Conservation (phyloP, 2,329 filamentous ascomycete genomes). For the Xylaria multiplex region DNA sequence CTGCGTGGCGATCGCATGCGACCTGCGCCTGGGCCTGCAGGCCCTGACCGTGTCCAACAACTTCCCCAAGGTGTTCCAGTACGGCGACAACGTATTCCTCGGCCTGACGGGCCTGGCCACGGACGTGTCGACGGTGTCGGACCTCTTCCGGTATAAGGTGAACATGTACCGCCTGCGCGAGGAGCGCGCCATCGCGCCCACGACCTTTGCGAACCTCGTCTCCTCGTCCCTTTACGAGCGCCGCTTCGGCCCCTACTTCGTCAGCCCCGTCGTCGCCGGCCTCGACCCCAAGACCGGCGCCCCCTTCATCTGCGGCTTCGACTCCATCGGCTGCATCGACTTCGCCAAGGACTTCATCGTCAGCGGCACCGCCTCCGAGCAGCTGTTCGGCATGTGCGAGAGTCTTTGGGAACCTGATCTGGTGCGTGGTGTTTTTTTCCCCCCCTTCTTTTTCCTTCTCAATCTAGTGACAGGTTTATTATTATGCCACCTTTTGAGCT, state of each 20-base stretch:
- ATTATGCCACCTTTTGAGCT: constrained; percentile 3
- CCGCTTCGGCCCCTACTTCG: constrained; percentile 96
- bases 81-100: constrained; percentile 93
- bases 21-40: constrained; percentile 96
- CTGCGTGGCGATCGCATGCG: constrained; percentile 99
- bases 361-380: constrained; percentile 92
- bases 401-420: constrained; percentile 97
- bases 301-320: constrained; percentile 98
- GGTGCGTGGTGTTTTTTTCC: constrained; percentile 66
- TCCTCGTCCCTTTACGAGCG: constrained; percentile 91
- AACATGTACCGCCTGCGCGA: constrained; percentile 99
- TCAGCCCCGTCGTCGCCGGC: constrained; percentile 92
- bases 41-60: constrained; percentile 98
- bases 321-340: constrained; percentile 99
- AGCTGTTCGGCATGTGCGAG: constrained; percentile 99
- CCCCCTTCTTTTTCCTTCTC: neutral
- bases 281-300: constrained; percentile 93
- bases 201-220: constrained; percentile 96
- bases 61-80: constrained; percentile 99
- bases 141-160: constrained; percentile 99
- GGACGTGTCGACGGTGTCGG: constrained; percentile 91
- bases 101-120: constrained; percentile 96
- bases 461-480: neutral
- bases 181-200: constrained; percentile 93
- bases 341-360: constrained; percentile 99